Base-by-base conservation (phyloP, 805 yeast species). In the Tetrapisispora namnaoensis region DNA sequence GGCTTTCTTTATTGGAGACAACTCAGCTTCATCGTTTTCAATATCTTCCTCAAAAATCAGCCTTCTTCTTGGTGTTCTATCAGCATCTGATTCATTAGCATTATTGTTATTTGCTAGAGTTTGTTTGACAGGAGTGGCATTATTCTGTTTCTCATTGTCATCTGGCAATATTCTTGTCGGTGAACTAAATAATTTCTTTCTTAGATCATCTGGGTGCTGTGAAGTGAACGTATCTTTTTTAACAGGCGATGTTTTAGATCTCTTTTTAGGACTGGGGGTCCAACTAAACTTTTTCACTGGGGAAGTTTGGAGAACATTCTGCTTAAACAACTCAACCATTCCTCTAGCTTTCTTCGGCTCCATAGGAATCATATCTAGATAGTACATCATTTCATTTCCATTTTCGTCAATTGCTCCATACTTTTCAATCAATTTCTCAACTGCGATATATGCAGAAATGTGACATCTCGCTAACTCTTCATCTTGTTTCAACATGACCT, bases 391-490 rank as follows among this genome's bases (percentile, higher is more conserved):
- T 9, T 79, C 67, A 3, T 71, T 63, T 14, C 51, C 53, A 32
- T 42, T 32, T 18, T 42, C 44, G 18, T 42, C 44, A 4, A 16
- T 28, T 17, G 37, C 11, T 4, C 44, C 44, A 40, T 76, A 66
- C 35, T 65, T 65, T 11, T 68, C 65, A 13, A 67, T 66, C 40
- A 76, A 71, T 52, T 71, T 71, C 49, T 79, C 80, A 14, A 76
- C 75, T 0, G 86, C 82, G 22, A 83, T 60, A 52, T 68, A 77
- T 5, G 88, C 84, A 61, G 88, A 80, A 13, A 85, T 61, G 60
- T 84, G 90, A 48, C 73, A 74, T 47, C 91, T 68, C 1, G 87
- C 88, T 2, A 76, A 68, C 53, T 84, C 90, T 46, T 79, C 77
- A 37, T 71, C 71, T 24, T 73, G 72, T 14, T 77, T 73, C 21